A percentile compares a stretch with the other conserved stretches of the same genome.
Evolutionary conservation across 1,284 basidiomycete genomes (phyloP).

Genomic region (Tilletia setariae): DNA sequence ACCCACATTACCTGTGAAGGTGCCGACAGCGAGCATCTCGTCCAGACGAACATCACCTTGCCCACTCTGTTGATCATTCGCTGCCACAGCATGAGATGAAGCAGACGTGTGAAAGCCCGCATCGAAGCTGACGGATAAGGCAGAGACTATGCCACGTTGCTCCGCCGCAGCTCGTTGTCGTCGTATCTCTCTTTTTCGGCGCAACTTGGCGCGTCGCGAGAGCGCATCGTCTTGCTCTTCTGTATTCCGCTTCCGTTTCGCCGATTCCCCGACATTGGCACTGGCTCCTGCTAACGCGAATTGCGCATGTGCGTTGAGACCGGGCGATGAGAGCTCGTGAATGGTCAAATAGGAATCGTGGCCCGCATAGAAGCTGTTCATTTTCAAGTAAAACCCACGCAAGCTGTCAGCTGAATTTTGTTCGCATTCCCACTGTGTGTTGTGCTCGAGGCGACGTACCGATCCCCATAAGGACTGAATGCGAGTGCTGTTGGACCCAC

Average conservation of each 20-base stretch:
- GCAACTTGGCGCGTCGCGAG: not conserved
- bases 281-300: conserved; percentile 24
- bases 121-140: conserved; percentile 23
- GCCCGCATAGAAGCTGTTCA: conserved; percentile 31
- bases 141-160: conserved; percentile 27
- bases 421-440: too few species aligned
- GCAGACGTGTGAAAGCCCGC: not conserved
- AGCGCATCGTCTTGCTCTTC: not conserved
- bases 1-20: conserved; percentile 35
- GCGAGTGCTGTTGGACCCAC: conserved; percentile 36
- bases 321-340: conserved; percentile 31
- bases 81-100: not conserved
- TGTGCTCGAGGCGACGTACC: conserved; percentile 11
- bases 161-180: not conserved
- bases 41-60: conserved; percentile 15
- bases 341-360: conserved; percentile 26
- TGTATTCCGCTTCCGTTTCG: not conserved
- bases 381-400: too few species aligned
- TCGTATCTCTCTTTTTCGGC: not conserved
- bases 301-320: conserved; percentile 34
- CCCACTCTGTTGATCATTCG: not conserved
- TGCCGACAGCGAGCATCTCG: conserved; percentile 41
- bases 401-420: too few species aligned
- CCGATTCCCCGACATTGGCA: conserved; percentile 10
- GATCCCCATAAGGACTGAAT: conserved; percentile 36